These are phyloP conservation scores for Musa itinerans DNA, from an alignment of 176 grass and related monocot species.

Conservation along the genomic window DNA sequence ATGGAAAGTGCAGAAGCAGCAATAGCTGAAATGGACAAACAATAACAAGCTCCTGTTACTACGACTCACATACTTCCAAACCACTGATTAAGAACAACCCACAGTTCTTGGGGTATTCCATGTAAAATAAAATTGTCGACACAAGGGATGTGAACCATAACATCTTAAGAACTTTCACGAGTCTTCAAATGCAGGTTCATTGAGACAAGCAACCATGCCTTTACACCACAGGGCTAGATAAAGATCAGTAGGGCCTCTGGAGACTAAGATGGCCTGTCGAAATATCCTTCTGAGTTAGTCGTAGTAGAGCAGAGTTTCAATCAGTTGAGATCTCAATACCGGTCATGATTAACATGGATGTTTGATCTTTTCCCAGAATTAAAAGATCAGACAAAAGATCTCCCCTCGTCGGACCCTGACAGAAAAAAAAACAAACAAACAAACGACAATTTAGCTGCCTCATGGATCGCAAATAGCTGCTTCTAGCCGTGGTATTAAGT, in stretches of 20 bases:
- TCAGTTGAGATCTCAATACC: neutral
- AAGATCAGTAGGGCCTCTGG: neutral
- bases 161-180: neutral
- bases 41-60: no score
- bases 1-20: no score
- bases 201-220: neutral
- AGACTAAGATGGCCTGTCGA: neutral
- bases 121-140: neutral
- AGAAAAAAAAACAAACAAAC: neutral
- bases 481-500: neutral
- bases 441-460: neutral
- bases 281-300: neutral
- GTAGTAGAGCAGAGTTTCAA: neutral
- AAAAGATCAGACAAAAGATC: conserved; percentile 5
- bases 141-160: neutral
- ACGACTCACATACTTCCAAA: no score
- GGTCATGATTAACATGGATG: neutral
- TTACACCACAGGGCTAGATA: neutral
- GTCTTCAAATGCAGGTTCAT: neutral
- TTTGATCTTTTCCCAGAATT: neutral
- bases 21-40: no score
- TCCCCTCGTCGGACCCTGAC: neutral
- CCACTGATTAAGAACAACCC: neutral
- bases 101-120: neutral
- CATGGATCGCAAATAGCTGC: neutral